phyloP scores from a whole-genome alignment of 73 alveolate species.

The Stentor coeruleus region DNA sequence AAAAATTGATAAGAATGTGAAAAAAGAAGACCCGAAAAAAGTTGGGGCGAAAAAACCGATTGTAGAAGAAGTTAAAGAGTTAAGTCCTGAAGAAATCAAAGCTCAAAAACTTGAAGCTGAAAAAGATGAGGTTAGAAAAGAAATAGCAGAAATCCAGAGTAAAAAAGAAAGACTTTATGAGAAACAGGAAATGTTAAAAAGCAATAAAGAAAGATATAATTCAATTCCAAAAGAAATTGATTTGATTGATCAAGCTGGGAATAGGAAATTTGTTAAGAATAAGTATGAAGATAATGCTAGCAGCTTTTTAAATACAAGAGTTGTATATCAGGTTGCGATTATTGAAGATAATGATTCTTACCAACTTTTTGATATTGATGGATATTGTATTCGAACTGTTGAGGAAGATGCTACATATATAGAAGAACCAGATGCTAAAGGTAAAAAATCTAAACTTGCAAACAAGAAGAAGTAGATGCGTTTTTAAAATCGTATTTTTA shows the following conservation, averaged over 20 bases:
- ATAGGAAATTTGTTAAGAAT: not conserved
- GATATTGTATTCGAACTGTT: not conserved
- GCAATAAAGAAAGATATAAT: not conserved
- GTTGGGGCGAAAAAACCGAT: too few species aligned
- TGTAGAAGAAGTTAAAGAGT: not conserved
- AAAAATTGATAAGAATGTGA: too few species aligned
- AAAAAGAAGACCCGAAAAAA: conserved; percentile 1
- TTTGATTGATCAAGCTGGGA: not conserved
- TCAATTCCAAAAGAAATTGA: not conserved
- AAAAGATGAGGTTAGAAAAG: not conserved
- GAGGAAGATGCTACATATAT: not conserved
- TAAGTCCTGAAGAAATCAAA: not conserved
- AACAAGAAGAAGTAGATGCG: not conserved
- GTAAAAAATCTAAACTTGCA: not conserved
- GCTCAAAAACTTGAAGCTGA: not conserved
- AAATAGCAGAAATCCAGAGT: not conserved
- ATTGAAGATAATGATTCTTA: not conserved
- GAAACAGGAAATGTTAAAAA: not conserved
- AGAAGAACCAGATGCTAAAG: not conserved
- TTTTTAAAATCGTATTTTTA: too few species aligned
- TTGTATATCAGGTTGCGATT: not conserved
- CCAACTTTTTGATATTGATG: not conserved
- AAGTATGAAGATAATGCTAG: not conserved
- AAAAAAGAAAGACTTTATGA: not conserved
- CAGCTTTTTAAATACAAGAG: not conserved